Percentiles rank a stretch among this genome's conserved stretches.
These are phyloP conservation scores for Rhizopogon vinicolor DNA, from an alignment of 768 basidiomycete species.

Conservation along the genomic window DNA sequence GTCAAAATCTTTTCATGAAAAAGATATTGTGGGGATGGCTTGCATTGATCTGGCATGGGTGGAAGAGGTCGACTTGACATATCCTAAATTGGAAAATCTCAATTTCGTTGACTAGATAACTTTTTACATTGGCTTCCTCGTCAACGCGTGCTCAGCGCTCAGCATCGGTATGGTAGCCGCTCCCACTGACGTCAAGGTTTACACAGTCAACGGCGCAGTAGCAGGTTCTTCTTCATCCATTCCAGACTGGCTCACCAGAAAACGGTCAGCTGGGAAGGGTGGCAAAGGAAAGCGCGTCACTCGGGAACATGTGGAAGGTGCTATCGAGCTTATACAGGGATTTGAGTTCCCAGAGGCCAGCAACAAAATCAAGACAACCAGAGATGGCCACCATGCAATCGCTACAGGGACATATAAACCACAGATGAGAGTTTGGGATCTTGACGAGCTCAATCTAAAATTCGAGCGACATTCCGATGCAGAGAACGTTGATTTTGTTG, in stretches of 20 bases:
- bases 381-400: constrained; percentile 88
- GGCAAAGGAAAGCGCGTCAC: constrained; percentile 62
- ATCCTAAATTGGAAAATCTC: too few species aligned
- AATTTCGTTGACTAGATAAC: too few species aligned
- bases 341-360: constrained; percentile 98
- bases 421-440: constrained; percentile 93
- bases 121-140: too few species aligned
- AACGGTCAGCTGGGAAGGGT: constrained; percentile 50
- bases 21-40: neutral
- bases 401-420: constrained; percentile 98
- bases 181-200: constrained; percentile 65
- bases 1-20: too few species aligned
- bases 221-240: constrained; percentile 85
- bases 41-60: neutral
- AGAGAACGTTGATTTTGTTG: constrained; percentile 97
- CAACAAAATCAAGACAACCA: constrained; percentile 84
- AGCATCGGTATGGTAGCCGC: constrained; percentile 24
- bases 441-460: constrained; percentile 88
- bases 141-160: too few species aligned
- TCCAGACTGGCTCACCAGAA: constrained; percentile 89
- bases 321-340: constrained; percentile 89
- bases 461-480: constrained; percentile 95
- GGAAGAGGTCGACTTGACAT: too few species aligned
- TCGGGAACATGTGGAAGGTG: constrained; percentile 75
- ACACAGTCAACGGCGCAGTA: constrained; percentile 92